Percentiles rank a stretch among this genome's conserved stretches.
These are phyloP conservation scores for Ichthyophonus hoferi DNA, from an alignment of 208 protist genomes.

Conservation along the genomic window DNA sequence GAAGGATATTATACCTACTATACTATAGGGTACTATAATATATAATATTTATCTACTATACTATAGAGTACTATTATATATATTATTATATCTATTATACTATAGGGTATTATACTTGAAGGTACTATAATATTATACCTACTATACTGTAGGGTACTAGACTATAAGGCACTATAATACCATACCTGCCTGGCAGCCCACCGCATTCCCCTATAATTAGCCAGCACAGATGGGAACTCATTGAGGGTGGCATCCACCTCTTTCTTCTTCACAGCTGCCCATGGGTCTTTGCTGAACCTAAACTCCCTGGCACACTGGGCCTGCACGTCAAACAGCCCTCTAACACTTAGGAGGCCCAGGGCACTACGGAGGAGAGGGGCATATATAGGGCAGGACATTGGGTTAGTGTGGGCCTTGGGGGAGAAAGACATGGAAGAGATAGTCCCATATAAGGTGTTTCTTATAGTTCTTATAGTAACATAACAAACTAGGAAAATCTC, in stretches of 20 bases:
- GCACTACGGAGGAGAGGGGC: neutral
- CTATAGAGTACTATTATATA: too few species aligned
- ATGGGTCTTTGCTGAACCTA: slow-evolving; percentile 9
- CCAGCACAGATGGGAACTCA: neutral
- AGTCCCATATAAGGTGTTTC: neutral
- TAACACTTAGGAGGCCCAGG: neutral
- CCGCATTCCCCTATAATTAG: neutral
- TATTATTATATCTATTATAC: too few species aligned
- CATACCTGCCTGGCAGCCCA: neutral
- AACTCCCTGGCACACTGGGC: neutral
- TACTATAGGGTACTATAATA: too few species aligned
- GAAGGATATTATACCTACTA: too few species aligned
- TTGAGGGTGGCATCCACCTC: neutral
- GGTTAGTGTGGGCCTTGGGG: neutral
- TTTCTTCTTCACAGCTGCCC: neutral
- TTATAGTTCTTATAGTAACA: too few species aligned
- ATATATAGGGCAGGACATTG: neutral
- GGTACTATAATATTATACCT: too few species aligned
- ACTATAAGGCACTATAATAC: too few species aligned
- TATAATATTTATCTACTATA: too few species aligned
- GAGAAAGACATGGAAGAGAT: neutral
- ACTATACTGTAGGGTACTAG: too few species aligned
- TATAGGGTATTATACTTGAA: too few species aligned
- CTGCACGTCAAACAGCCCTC: slow-evolving; percentile 14
- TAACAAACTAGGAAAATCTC: too few species aligned